phyloP scores from a whole-genome alignment of 1,284 basidiomycete genomes.

The Fomitopsis palustris region DNA sequence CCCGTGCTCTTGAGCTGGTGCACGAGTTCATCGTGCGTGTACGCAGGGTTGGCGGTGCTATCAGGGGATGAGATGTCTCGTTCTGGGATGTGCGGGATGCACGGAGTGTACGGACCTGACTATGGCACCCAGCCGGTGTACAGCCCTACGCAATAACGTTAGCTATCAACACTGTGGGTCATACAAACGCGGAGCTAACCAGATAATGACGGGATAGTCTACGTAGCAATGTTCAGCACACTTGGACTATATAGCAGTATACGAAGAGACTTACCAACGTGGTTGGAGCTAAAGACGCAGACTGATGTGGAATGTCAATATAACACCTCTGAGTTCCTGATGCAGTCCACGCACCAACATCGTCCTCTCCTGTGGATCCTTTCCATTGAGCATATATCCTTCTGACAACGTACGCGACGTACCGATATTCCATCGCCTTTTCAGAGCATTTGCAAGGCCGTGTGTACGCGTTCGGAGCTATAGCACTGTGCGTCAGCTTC shows the following conservation, averaged over 20 bases:
- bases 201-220: slow-evolving; percentile 73
- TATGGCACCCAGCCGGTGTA: slow-evolving; percentile 68
- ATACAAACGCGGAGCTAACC: slow-evolving; percentile 37
- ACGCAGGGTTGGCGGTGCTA: slow-evolving; percentile 66
- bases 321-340: neutral
- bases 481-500: neutral
- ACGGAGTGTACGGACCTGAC: slow-evolving; percentile 38
- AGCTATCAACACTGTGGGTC: slow-evolving; percentile 24
- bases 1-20: slow-evolving; percentile 56
- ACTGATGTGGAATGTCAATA: slow-evolving; percentile 28
- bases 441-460: slow-evolving; percentile 62
- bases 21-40: slow-evolving; percentile 60
- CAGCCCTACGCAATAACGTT: slow-evolving; percentile 51
- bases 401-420: slow-evolving; percentile 12
- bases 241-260: neutral
- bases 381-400: neutral
- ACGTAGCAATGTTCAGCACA: neutral
- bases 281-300: slow-evolving; percentile 65
- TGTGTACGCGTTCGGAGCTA: slow-evolving; percentile 50
- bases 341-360: slow-evolving; percentile 45
- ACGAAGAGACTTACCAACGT: slow-evolving; percentile 40
- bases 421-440: slow-evolving; percentile 45
- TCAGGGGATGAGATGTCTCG: slow-evolving; percentile 17
- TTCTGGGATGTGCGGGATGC: neutral
- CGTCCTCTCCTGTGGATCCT: slow-evolving; percentile 28